Percentiles rank a stretch among this genome's conserved stretches.
Evolutionary conservation across 345 rosid species (phyloP).

Genomic region (Euclidium syriacum): DNA sequence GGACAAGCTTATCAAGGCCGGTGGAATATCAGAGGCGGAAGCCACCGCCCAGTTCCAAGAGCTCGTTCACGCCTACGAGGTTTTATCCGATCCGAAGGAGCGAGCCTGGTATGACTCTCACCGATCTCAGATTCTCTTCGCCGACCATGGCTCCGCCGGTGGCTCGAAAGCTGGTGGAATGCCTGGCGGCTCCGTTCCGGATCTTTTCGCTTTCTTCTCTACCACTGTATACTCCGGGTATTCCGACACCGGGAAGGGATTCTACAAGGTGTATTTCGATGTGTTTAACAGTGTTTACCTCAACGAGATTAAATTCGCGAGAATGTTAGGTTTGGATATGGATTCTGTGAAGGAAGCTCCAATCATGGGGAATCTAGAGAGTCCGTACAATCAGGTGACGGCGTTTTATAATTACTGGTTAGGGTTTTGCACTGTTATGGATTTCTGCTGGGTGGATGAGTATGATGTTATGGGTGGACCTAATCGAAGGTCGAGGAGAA

Average conservation of each 20-base stretch:
- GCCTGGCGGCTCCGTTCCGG: conserved; percentile 44
- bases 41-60: conserved; percentile 96
- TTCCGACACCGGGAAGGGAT: conserved; percentile 67
- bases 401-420: conserved; percentile 88
- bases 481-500: conserved; percentile 66
- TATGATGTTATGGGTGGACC: conserved; percentile 68
- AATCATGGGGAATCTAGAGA: conserved; percentile 78
- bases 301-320: conserved; percentile 57
- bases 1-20: conserved; percentile 86
- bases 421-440: conserved; percentile 78
- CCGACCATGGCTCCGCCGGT: conserved; percentile 42
- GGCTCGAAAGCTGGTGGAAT: conserved; percentile 37
- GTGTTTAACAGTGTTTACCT: conserved; percentile 53
- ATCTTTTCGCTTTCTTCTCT: conserved; percentile 81
- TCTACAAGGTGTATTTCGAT: conserved; percentile 78
- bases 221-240: conserved; percentile 61
- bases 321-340: conserved; percentile 51
- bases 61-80: conserved; percentile 78
- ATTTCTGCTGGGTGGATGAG: conserved; percentile 83
- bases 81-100: conserved; percentile 83
- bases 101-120: conserved; percentile 95
- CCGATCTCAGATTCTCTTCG: conserved; percentile 90
- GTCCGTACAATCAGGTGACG: conserved; percentile 68
- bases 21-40: conserved; percentile 63
- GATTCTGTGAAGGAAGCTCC: conserved; percentile 69